Evolutionary conservation across 768 basidiomycete species (phyloP).

Genomic region (Suillus ampliporus): DNA sequence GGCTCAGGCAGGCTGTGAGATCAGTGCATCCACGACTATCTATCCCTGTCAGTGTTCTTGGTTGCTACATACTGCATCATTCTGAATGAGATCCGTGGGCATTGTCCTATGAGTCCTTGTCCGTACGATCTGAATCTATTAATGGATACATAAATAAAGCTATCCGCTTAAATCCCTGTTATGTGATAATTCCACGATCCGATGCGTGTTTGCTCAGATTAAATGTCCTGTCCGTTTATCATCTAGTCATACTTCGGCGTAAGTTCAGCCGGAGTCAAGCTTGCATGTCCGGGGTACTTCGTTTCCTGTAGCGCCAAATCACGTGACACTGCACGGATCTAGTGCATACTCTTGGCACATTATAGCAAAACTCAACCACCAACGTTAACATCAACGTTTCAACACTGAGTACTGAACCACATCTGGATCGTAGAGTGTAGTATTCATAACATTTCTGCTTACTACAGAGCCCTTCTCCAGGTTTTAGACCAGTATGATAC

Average conservation of each 20-base stretch:
- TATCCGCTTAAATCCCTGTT: neutral
- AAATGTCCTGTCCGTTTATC: neutral
- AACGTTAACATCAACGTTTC: neutral
- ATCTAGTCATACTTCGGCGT: neutral
- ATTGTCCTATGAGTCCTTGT: neutral
- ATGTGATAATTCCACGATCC: neutral
- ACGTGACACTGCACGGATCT: neutral
- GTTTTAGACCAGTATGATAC: constrained; percentile 18
- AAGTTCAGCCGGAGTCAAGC: too few relatives aligned
- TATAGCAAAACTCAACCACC: neutral
- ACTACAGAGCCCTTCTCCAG: neutral
- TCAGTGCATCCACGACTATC: constrained; percentile 32
- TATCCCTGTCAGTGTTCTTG: constrained; percentile 28
- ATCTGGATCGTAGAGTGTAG: neutral
- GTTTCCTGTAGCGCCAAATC: neutral
- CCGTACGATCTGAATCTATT: constrained; percentile 15
- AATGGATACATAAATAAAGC: constrained; percentile 10
- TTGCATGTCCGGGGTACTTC: too few relatives aligned
- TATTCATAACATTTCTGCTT: neutral
- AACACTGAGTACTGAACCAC: too few relatives aligned
- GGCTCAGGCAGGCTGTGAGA: constrained; percentile 11
- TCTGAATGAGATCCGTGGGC: constrained; percentile 28
- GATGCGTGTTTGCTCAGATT: neutral
- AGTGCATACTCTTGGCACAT: neutral
- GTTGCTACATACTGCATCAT: constrained; percentile 29